A percentile compares a stretch with the other conserved stretches of the same genome.
phyloP scores from a whole-genome alignment of 1,284 basidiomycete species.

The Gymnopus androsaceus region DNA sequence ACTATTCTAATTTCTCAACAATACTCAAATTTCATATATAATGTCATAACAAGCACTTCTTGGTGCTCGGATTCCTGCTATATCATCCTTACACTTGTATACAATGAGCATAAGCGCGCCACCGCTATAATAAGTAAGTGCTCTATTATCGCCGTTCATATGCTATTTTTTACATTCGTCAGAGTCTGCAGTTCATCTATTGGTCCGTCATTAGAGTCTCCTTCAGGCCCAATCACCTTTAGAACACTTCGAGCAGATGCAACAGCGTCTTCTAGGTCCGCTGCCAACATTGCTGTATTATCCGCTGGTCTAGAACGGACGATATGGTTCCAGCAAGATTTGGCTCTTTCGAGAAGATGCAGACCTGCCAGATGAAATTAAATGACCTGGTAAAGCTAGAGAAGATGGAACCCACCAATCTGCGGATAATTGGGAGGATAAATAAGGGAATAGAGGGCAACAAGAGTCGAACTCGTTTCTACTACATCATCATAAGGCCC shows the following conservation, averaged over 20 bases:
- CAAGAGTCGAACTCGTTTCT: conserved; percentile 53
- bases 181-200: conserved; percentile 39
- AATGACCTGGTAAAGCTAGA: conserved; percentile 1
- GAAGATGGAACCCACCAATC: conserved; percentile 52
- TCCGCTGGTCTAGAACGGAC: conserved; percentile 18
- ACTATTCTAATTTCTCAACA: too few relatives aligned
- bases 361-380: conserved; percentile 46
- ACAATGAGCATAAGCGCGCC: too few relatives aligned
- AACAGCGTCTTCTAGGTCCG: conserved; percentile 15
- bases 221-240: conserved; percentile 40
- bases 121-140: too few relatives aligned
- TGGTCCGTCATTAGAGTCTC: conserved; percentile 44
- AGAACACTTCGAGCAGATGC: conserved; percentile 4
- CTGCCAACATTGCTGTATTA: background rate
- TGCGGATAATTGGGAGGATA: conserved; percentile 77
- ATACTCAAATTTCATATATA: too few relatives aligned
- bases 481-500: conserved; percentile 54
- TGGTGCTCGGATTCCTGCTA: too few relatives aligned
- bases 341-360: conserved; percentile 73
- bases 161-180: background rate
- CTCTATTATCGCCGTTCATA: too few relatives aligned
- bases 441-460: conserved; percentile 64
- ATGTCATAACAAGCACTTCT: too few relatives aligned
- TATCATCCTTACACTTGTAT: too few relatives aligned
- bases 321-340: conserved; percentile 69